Evolutionary conservation across 768 basidiomycete genomes (phyloP).

Genomic region (Xerocomellus chrysenteron): DNA sequence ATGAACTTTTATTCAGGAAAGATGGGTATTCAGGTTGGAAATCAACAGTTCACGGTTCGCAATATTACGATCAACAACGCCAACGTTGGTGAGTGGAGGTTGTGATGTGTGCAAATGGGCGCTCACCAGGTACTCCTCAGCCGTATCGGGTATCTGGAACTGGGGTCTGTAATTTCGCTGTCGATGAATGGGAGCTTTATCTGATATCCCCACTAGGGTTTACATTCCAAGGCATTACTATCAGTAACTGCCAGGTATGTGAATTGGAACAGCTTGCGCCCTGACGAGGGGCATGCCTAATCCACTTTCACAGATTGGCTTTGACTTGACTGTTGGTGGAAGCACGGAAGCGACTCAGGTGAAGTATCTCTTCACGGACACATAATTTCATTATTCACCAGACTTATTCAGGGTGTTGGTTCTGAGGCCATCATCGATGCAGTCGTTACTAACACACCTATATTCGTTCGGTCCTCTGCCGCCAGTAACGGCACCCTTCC

Average conservation of each 20-base stretch:
- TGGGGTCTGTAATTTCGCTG: constrained; percentile 35
- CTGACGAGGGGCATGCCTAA: neutral
- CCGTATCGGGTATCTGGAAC: constrained; percentile 37
- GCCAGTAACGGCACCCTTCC: constrained; percentile 28
- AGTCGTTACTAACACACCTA: constrained; percentile 42
- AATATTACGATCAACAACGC: constrained; percentile 57
- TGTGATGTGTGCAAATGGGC: neutral
- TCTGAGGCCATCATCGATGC: constrained; percentile 47
- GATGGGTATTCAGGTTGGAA: constrained; percentile 71
- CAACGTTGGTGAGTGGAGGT: constrained; percentile 30
- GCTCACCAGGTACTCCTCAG: constrained; percentile 12
- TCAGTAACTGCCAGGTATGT: constrained; percentile 37
- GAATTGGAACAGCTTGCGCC: no score
- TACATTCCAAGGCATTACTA: constrained; percentile 52
- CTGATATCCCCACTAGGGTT: constrained; percentile 36
- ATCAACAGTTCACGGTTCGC: constrained; percentile 75
- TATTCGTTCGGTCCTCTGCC: constrained; percentile 42
- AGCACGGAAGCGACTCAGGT: constrained; percentile 34
- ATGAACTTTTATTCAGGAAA: constrained; percentile 23
- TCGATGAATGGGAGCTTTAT: neutral
- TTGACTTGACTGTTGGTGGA: constrained; percentile 44
- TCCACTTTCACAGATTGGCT: constrained; percentile 37
- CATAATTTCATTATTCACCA: neutral
- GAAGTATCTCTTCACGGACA: neutral
- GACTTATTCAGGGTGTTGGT: constrained; percentile 37